Conservation (phyloP, 257 asterid genomes). For the Jacaranda copaia region DNA sequence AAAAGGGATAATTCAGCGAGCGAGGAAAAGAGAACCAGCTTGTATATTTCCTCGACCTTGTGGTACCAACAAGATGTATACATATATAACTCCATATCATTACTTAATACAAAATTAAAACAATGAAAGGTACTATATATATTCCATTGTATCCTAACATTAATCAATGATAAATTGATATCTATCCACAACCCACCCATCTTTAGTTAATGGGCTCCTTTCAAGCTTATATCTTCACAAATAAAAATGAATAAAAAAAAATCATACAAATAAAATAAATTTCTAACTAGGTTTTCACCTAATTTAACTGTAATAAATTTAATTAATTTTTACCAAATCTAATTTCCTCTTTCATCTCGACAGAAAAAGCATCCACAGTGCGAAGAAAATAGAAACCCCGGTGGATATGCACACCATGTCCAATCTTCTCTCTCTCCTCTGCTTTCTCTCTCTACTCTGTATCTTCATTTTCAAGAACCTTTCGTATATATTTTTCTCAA, state of each 20-base stretch:
- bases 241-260: conserved; percentile 9
- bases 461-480: conserved; percentile 46
- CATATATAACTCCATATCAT: too few species aligned
- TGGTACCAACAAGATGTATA: too few species aligned
- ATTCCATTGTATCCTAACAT: too few species aligned
- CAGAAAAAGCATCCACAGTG: conserved; percentile 54
- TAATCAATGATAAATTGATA: not conserved
- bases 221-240: conserved; percentile 37
- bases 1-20: too few species aligned
- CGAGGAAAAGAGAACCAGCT: too few species aligned
- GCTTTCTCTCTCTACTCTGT: conserved; percentile 47
- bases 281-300: not conserved
- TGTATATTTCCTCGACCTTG: too few species aligned
- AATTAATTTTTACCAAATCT: not conserved
- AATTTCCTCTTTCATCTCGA: conserved; percentile 24
- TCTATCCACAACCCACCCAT: not conserved
- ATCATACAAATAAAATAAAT: not conserved
- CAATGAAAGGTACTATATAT: too few species aligned
- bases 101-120: too few species aligned
- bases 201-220: conserved; percentile 30
- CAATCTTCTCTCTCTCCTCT: conserved; percentile 51
- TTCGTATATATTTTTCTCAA: conserved; percentile 47
- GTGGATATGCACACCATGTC: conserved; percentile 56
- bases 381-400: conserved; percentile 53
- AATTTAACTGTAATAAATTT: conserved; percentile 24